A percentile compares a stretch with the other conserved stretches of the same genome.
Evolutionary conservation across 2,329 filamentous ascomycete species (phyloP).

Genomic region (Xylariaceae sp.): DNA sequence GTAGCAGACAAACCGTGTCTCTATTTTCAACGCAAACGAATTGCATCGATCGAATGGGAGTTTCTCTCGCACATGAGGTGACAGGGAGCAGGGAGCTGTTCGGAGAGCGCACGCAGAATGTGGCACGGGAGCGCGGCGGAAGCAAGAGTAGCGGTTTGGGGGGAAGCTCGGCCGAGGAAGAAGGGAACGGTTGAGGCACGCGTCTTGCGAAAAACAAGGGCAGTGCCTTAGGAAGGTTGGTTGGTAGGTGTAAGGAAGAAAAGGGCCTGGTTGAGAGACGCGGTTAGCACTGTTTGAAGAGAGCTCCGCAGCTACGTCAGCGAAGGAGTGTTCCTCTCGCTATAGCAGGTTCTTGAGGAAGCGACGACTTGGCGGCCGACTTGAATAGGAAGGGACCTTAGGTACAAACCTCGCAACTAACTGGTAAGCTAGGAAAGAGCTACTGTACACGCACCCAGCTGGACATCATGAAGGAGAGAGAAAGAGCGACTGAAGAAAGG

Average conservation of each 20-base stretch:
- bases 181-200: no score
- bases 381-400: not conserved
- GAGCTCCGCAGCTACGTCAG: not conserved
- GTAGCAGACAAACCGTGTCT: no score
- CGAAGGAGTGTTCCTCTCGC: no score
- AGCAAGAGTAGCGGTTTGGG: not conserved
- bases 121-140: not conserved
- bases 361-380: not conserved
- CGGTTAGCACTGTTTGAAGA: not conserved
- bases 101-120: not conserved
- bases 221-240: not conserved
- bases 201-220: no score
- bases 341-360: not conserved
- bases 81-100: not conserved
- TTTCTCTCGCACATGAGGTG: not conserved
- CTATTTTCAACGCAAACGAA: not conserved
- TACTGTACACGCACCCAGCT: not conserved
- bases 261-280: not conserved
- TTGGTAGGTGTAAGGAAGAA: not conserved
- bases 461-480: not conserved
- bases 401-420: not conserved
- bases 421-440: not conserved
- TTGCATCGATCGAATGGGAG: not conserved
- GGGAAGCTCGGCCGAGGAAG: no score
- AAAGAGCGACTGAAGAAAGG: not conserved